These are phyloP conservation scores for Astraeus odoratus DNA, from an alignment of 768 basidiomycete species.

Conservation along the genomic window DNA sequence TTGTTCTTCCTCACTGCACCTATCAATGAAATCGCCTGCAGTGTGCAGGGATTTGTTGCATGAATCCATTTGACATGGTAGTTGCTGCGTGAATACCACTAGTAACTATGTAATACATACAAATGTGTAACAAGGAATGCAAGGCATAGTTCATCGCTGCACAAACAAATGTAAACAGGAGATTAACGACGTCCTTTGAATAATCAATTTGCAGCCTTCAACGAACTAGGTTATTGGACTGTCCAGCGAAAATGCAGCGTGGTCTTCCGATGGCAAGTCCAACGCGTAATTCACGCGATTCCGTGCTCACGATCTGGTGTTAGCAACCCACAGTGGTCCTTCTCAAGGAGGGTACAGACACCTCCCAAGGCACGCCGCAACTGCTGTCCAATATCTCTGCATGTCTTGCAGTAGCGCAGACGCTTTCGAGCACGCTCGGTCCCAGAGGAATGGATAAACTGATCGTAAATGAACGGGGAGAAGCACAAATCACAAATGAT, in stretches of 20 bases:
- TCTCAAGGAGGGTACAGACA: conserved; percentile 92
- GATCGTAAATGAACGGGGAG: conserved; percentile 88
- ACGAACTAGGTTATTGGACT: no score
- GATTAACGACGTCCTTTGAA: no score
- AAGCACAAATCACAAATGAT: conserved; percentile 99
- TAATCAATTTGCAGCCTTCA: no score
- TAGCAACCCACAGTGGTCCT: conserved; percentile 98
- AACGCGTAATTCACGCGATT: not conserved
- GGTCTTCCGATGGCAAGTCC: conserved; percentile 64
- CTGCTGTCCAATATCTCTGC: conserved; percentile 94
- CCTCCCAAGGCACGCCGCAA: conserved; percentile 90
- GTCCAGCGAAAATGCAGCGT: conserved; percentile 66
- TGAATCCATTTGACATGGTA: no score
- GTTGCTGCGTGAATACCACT: no score
- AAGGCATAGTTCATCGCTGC: not conserved
- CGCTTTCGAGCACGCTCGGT: conserved; percentile 90
- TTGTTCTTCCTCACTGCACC: no score
- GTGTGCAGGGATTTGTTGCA: no score
- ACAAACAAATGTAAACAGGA: conserved; percentile 21
- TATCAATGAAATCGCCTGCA: not conserved
- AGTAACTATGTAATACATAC: no score
- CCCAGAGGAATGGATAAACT: conserved; percentile 99
- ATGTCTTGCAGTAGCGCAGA: conserved; percentile 89
- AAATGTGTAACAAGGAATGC: no score
- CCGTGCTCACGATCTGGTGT: conserved; percentile 14